Conservation (phyloP, 202 grass and related monocot species). For the Saccharum hybrid region DNA sequence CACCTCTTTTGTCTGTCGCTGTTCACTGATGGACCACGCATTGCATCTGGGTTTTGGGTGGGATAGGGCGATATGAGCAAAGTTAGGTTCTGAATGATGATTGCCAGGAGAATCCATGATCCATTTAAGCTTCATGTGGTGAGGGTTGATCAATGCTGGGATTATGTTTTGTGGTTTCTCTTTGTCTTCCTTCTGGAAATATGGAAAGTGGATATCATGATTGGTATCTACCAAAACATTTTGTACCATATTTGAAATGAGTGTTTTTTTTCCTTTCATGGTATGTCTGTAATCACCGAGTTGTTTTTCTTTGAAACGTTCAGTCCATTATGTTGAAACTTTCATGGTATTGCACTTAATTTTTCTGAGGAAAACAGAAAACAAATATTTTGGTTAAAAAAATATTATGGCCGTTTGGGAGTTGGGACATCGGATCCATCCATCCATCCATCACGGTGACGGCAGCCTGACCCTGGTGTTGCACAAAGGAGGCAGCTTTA, state of each 20-base stretch:
- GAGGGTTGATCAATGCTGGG: not conserved
- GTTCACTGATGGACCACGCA: constrained; percentile 13
- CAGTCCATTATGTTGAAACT: too few relatives aligned
- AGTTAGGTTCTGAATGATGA: not conserved
- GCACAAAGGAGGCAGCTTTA: too few relatives aligned
- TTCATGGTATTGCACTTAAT: too few relatives aligned
- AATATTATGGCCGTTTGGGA: too few relatives aligned
- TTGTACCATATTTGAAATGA: not conserved
- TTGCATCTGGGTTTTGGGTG: not conserved
- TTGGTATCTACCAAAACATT: not conserved
- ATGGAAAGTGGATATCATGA: not conserved
- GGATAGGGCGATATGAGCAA: constrained; percentile 25
- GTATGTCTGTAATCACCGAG: too few relatives aligned
- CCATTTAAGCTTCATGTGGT: constrained; percentile 1
- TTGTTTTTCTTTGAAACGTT: too few relatives aligned
- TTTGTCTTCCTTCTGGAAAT: constrained; percentile 8
- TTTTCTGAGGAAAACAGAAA: too few relatives aligned
- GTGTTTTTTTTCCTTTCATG: not conserved
- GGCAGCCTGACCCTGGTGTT: too few relatives aligned
- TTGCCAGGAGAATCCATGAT: constrained; percentile 2
- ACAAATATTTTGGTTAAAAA: too few relatives aligned
- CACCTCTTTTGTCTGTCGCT: not conserved
- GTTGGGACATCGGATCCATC: too few relatives aligned
- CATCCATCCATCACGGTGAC: too few relatives aligned
- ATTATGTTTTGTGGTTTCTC: not conserved